phyloP scores from a whole-genome alignment of 169 alveolate species.

The Sarcocystis neurona region DNA sequence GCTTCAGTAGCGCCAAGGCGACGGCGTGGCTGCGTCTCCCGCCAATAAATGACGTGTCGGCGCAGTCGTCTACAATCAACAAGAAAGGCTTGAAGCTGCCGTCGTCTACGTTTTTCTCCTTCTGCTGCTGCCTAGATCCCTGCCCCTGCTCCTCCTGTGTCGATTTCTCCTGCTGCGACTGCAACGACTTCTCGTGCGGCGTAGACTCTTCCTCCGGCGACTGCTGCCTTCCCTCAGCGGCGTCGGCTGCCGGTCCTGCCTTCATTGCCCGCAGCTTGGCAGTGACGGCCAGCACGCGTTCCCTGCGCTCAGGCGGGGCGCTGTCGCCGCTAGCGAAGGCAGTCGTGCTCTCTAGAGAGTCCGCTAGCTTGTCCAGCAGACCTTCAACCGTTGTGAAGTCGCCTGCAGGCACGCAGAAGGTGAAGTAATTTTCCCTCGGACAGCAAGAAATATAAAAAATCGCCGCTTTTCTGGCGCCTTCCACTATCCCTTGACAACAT shows the following conservation, averaged over 20 bases:
- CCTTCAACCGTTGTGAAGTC: slow-evolving; percentile 97
- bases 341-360: slow-evolving; percentile 80
- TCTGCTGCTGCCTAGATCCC: too few species aligned
- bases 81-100: slow-evolving; percentile 73
- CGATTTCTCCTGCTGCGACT: too few species aligned
- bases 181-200: too few species aligned
- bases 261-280: neutral
- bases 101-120: too few species aligned
- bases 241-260: too few species aligned
- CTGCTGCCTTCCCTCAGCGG: too few species aligned
- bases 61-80: slow-evolving; percentile 90
- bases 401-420: slow-evolving; percentile 78
- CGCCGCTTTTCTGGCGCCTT: too few species aligned
- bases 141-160: too few species aligned
- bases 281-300: slow-evolving; percentile 38
- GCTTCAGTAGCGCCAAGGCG: too few species aligned
- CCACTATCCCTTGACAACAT: too few species aligned
- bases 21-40: slow-evolving; percentile 68
- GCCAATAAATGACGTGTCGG: slow-evolving; percentile 89
- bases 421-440: too few species aligned
- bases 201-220: slow-evolving; percentile 41
- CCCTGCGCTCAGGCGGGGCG: slow-evolving; percentile 68
- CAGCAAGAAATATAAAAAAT: too few species aligned
- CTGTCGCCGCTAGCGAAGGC: slow-evolving; percentile 95
- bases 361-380: slow-evolving; percentile 80